These are phyloP conservation scores for Nemania diffusa DNA, from an alignment of 2,329 filamentous ascomycete genomes.

Conservation along the genomic window DNA sequence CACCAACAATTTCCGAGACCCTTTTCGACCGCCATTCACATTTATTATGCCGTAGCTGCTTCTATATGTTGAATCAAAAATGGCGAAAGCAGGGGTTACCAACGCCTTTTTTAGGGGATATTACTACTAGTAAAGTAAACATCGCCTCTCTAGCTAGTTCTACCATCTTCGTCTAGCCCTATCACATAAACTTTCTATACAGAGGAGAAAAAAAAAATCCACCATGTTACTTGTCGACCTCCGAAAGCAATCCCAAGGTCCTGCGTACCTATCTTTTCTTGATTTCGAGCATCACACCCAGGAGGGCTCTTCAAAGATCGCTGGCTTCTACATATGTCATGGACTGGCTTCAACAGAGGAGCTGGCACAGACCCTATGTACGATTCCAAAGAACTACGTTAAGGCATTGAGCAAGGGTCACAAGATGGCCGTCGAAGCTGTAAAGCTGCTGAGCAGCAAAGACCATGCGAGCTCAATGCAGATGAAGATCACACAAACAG, in stretches of 20 bases:
- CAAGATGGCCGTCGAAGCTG: constrained; percentile 16
- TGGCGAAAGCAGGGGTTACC: no score
- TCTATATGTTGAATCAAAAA: no score
- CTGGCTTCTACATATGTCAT: constrained; percentile 13
- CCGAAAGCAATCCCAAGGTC: constrained; percentile 12
- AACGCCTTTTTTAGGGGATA: no score
- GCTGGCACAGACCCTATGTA: constrained; percentile 7
- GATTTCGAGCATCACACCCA: constrained; percentile 12
- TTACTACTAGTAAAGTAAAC: no score
- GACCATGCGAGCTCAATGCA: constrained; percentile 1
- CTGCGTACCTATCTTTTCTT: constrained; percentile 12
- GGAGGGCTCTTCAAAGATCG: no score
- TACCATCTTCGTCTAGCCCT: no score
- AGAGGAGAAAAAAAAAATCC: no score
- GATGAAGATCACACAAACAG: constrained; percentile 18
- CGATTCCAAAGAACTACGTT: constrained; percentile 10
- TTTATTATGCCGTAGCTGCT: no score
- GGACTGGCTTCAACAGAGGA: constrained; percentile 6
- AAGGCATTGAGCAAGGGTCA: constrained; percentile 21
- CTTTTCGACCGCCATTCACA: no score
- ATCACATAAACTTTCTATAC: no score
- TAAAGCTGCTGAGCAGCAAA: constrained; percentile 11
- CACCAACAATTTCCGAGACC: no score
- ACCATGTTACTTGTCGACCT: constrained; percentile 10
- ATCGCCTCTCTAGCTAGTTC: no score